Conservation (phyloP, 2,329 filamentous ascomycete genomes). For the Immersiporthe knoxdaviesiana region DNA sequence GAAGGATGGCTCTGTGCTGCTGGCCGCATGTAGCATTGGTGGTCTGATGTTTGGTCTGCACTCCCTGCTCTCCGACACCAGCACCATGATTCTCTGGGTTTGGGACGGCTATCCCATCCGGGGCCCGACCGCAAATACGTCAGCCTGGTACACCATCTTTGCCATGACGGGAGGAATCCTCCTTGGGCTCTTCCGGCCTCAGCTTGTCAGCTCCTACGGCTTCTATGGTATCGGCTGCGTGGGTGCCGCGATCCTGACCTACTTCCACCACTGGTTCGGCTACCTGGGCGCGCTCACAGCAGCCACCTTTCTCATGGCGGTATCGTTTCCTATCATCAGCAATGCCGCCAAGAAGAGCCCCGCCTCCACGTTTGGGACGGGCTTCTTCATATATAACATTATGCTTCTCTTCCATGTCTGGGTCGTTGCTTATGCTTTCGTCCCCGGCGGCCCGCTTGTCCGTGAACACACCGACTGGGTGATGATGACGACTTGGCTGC, state of each 20-base stretch:
- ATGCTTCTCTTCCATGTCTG: slow-evolving; percentile 97
- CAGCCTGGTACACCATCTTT: slow-evolving; percentile 83
- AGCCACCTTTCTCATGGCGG: slow-evolving; percentile 80
- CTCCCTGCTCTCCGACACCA: slow-evolving; percentile 92
- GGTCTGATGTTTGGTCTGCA: slow-evolving; percentile 89
- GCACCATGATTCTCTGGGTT: slow-evolving; percentile 98
- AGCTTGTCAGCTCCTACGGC: slow-evolving; percentile 75
- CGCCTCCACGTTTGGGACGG: slow-evolving; percentile 80
- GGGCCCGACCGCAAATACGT: slow-evolving; percentile 85
- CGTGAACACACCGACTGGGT: slow-evolving; percentile 96
- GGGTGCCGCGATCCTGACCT: slow-evolving; percentile 78
- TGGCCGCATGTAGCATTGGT: slow-evolving; percentile 78
- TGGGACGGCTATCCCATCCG: slow-evolving; percentile 95
- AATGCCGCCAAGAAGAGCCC: slow-evolving; percentile 78
- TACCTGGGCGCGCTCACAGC: slow-evolving; percentile 81
- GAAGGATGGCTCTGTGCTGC: slow-evolving; percentile 66
- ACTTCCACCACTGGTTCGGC: slow-evolving; percentile 80
- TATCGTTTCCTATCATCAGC: slow-evolving; percentile 73
- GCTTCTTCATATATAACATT: slow-evolving; percentile 90
- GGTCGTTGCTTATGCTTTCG: slow-evolving; percentile 98
- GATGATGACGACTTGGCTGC: slow-evolving; percentile 83
- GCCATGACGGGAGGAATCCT: slow-evolving; percentile 84
- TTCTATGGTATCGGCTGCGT: slow-evolving; percentile 77
- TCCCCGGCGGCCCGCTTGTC: slow-evolving; percentile 89
- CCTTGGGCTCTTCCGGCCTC: slow-evolving; percentile 74